Evolutionary conservation across 441 rosid genomes (phyloP).

Genomic region (Gossypium schwendimanii): DNA sequence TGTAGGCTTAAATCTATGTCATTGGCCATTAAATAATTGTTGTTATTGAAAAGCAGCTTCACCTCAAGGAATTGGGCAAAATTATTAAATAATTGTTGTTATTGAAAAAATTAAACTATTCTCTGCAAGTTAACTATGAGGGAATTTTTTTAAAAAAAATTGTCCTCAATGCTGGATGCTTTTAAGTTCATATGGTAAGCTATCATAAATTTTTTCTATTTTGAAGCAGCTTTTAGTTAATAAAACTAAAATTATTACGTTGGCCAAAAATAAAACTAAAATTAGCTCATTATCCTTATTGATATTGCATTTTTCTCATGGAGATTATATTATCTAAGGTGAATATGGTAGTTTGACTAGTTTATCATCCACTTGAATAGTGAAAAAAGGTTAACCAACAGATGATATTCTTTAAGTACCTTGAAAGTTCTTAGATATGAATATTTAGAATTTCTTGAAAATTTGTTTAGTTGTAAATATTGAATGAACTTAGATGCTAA

Average conservation of each 20-base stretch:
- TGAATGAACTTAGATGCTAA: not conserved
- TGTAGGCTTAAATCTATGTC: not conserved
- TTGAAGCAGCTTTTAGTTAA: not conserved
- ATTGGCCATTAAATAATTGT: not conserved
- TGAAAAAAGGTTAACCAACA: not conserved
- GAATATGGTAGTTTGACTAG: not conserved
- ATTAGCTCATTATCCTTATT: not conserved
- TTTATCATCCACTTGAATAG: not conserved
- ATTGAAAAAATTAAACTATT: not conserved
- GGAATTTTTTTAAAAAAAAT: not conserved
- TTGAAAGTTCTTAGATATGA: not conserved
- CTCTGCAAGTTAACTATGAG: not conserved
- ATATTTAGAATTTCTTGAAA: not conserved
- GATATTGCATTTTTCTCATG: not conserved
- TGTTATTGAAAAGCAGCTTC: not conserved
- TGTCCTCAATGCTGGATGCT: not conserved
- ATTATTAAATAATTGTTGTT: not conserved
- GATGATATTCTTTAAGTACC: not conserved
- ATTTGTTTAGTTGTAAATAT: not conserved
- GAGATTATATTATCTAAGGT: not conserved
- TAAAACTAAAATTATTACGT: not conserved
- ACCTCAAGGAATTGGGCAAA: not conserved
- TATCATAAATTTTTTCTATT: not conserved
- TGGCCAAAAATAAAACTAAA: not conserved
- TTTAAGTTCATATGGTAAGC: not conserved